Conservation (phyloP, 192 early-diverging fungal genomes). For the Phlyctochytrium arcticum region DNA sequence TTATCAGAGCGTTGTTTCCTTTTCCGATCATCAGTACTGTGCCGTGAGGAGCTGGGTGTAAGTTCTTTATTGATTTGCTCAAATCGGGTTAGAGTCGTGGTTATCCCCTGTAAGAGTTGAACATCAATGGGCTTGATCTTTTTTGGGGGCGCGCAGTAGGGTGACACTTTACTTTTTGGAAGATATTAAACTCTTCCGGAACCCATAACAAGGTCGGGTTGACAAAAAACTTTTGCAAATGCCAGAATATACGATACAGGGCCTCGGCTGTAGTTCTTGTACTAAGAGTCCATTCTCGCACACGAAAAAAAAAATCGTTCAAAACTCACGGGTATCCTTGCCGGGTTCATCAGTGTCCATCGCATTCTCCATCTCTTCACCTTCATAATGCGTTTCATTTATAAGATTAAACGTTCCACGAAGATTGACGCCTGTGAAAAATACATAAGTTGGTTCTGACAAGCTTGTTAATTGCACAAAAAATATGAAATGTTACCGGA, state of each 20-base stretch:
- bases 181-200: conserved; percentile 29
- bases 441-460: neutral
- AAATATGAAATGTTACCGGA: conserved; percentile 48
- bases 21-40: conserved; percentile 16
- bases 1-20: conserved; percentile 20
- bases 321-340: neutral
- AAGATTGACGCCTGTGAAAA: conserved; percentile 68
- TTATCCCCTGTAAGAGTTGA: conserved; percentile 27
- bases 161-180: conserved; percentile 35
- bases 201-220: conserved; percentile 57
- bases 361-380: conserved; percentile 26
- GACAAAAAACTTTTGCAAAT: conserved; percentile 69
- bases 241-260: conserved; percentile 68
- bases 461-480: neutral
- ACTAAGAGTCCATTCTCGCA: no score
- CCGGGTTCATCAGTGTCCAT: conserved; percentile 39
- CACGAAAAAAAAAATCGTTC: no score
- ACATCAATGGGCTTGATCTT: no score
- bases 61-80: conserved; percentile 19
- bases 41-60: conserved; percentile 3
- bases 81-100: conserved; percentile 36
- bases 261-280: neutral
- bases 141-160: no score
- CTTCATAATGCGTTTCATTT: conserved; percentile 52
- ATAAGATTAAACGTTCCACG: conserved; percentile 81